These are phyloP conservation scores for Salix caprea DNA, from an alignment of 345 rosid genomes.

Conservation along the genomic window DNA sequence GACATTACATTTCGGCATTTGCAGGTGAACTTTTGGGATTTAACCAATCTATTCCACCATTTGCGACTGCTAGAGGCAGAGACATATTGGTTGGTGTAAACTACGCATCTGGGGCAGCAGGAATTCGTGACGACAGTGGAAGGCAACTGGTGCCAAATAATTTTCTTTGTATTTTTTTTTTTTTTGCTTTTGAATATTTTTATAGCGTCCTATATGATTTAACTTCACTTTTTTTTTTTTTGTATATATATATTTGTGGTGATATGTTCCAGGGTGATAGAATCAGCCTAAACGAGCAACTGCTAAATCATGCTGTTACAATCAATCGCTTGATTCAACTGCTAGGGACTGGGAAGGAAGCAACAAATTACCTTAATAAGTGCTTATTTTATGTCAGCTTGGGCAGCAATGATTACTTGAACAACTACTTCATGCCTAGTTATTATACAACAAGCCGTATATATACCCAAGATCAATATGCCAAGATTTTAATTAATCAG, in stretches of 20 bases:
- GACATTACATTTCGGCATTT: not conserved
- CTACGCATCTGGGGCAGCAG: conserved; percentile 15
- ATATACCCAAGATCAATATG: conserved; percentile 11
- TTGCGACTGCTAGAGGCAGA: not conserved
- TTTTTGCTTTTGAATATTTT: too few relatives aligned
- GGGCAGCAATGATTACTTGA: conserved; percentile 18
- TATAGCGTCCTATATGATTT: too few relatives aligned
- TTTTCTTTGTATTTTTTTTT: too few relatives aligned
- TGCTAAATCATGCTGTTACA: conserved; percentile 1
- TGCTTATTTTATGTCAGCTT: conserved; percentile 13
- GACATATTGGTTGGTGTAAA: conserved; percentile 15
- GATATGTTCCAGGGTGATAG: not conserved
- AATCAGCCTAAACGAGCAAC: not conserved
- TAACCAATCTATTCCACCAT: conserved; percentile 7
- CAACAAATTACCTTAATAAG: conserved; percentile 12
- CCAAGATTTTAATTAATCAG: conserved; percentile 5
- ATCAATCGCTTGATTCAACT: not conserved
- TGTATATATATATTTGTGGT: too few relatives aligned
- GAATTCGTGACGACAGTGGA: conserved; percentile 20
- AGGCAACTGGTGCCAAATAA: not conserved
- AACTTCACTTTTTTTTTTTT: too few relatives aligned
- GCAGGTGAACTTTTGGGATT: conserved; percentile 18
- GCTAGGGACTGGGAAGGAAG: not conserved
- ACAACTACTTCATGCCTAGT: conserved; percentile 16
- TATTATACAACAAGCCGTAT: not conserved